Evolutionary conservation across 129 eudicot genomes (phyloP), one percentile per base, ranked within the genome.

Genomic region (Kitagawia praeruptora): DNA sequence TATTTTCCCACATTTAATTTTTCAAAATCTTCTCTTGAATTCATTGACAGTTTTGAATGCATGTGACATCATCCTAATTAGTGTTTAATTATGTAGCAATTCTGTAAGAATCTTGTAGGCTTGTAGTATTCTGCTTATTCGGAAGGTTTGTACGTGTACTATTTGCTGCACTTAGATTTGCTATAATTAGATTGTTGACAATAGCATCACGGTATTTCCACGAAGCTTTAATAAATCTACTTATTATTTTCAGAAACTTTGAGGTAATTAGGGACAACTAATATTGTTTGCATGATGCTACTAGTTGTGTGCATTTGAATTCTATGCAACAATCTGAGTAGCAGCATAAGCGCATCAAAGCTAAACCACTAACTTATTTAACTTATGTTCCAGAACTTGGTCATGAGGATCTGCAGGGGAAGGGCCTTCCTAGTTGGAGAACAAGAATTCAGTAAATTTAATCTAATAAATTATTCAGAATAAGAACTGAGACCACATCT

Each of bases 1-100:
- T 95, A 92, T 10, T 70, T 69, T 31, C 3, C 45, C 25, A 45
- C n/a, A 4, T 6, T 66, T 0, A 4, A 34, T 67, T 7, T 67
- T 67, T 67, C 21, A 31, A 0, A 28, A 27, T 28, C 37, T 25
- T 31, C 37, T 28, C 23, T 15, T 11, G 19, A 11, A 67, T 31
- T 31, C 38, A 53, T 63, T 74, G 49, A 47, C 67, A 53, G 58
- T 82, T 72, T 63, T 19, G 77, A 56, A 47, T 75, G 64, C 64
- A 47, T 27, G 10, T 49, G 77, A n/a, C 9, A 39, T 40, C 28
- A 28, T 46, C 78, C 40, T 47, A 47, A 46, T 74, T 74, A 46
- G 8, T n/a, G 77, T 61, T 47, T 49, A 49, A 34, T 9, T 18
- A 19, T 48, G 69, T 45, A 34, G 72, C 8, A 66, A 28, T 11